A percentile compares a stretch with the other conserved stretches of the same genome.
Evolutionary conservation across 2,329 filamentous ascomycete genomes (phyloP).

Genomic region (Metarhizium sp.): DNA sequence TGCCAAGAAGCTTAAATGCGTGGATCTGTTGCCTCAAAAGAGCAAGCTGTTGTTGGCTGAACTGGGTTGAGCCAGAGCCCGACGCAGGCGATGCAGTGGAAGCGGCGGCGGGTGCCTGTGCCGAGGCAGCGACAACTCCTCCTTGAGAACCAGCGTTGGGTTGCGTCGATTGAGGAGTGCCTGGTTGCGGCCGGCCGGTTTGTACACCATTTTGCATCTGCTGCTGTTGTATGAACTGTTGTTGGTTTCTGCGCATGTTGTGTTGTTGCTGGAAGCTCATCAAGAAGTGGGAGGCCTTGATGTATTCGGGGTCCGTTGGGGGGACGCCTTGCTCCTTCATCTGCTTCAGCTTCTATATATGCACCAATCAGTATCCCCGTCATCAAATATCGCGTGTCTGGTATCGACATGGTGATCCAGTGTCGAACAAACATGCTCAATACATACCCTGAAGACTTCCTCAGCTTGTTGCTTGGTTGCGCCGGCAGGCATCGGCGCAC

Average conservation of each 20-base stretch:
- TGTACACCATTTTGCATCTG: constrained; percentile 44
- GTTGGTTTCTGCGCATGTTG: constrained; percentile 40
- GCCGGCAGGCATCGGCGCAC: constrained; percentile 52
- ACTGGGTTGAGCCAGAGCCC: constrained; percentile 42
- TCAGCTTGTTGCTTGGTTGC: constrained; percentile 71
- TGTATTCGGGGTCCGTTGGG: constrained; percentile 74
- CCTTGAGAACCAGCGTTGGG: constrained; percentile 24
- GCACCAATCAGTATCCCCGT: constrained; percentile 1
- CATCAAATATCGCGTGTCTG: not conserved
- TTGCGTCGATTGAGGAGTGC: constrained; percentile 21
- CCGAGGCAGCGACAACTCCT: constrained; percentile 29
- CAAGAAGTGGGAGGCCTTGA: constrained; percentile 72
- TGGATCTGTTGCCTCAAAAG: constrained; percentile 78
- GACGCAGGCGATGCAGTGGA: constrained; percentile 21
- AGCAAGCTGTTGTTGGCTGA: constrained; percentile 69
- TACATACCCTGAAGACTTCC: constrained; percentile 58
- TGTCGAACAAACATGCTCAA: not conserved
- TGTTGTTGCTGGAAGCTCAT: constrained; percentile 60
- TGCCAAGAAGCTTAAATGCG: constrained; percentile 83
- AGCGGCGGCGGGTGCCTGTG: constrained; percentile 18
- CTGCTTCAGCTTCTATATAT: constrained; percentile 67
- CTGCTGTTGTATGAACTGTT: constrained; percentile 31
- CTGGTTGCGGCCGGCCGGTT: constrained; percentile 29
- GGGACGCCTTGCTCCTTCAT: constrained; percentile 82
- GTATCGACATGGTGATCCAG: not conserved